Conservation (phyloP, 768 basidiomycete species). For the Austroboletus eburneus region DNA sequence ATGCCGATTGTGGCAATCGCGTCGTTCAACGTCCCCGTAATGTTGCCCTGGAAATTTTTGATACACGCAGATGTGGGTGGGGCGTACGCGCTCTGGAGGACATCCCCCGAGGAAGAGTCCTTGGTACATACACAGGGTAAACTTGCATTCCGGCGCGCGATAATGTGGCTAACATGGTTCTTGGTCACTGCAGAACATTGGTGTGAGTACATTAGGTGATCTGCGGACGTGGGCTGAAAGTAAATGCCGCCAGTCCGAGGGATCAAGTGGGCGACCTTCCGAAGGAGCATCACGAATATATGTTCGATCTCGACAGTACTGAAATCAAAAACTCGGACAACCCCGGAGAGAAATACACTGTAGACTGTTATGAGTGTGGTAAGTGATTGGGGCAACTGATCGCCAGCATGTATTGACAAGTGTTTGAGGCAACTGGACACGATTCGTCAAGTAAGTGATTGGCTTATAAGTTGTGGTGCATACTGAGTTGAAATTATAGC, state of each 20-base stretch:
- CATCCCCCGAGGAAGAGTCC: conserved; percentile 50
- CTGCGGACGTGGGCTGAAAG: not conserved
- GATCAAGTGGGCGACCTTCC: conserved; percentile 37
- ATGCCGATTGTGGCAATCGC: conserved; percentile 48
- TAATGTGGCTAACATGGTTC: conserved; percentile 2
- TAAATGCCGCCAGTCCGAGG: conserved; percentile 36
- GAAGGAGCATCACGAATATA: conserved; percentile 40
- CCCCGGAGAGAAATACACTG: conserved; percentile 40
- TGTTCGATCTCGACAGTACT: conserved; percentile 63
- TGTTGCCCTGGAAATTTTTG: conserved; percentile 61
- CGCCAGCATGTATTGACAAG: conserved; percentile 1
- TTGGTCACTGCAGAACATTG: conserved; percentile 34
- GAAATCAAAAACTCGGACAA: conserved; percentile 38
- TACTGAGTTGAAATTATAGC: conserved; percentile 33
- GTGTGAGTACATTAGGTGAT: conserved; percentile 34
- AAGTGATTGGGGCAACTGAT: conserved; percentile 18
- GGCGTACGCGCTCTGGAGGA: conserved; percentile 48
- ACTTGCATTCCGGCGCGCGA: conserved; percentile 8
- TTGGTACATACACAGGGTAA: conserved; percentile 71
- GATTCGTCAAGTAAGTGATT: conserved; percentile 61
- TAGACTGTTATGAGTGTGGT: conserved; percentile 54
- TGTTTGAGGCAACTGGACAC: conserved; percentile 65
- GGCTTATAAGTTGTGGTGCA: not conserved
- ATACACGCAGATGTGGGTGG: conserved; percentile 58
- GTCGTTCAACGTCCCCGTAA: conserved; percentile 58